Evolutionary conservation across 2,329 filamentous ascomycete species (phyloP).

Genomic region (Epichloe bromicola): DNA sequence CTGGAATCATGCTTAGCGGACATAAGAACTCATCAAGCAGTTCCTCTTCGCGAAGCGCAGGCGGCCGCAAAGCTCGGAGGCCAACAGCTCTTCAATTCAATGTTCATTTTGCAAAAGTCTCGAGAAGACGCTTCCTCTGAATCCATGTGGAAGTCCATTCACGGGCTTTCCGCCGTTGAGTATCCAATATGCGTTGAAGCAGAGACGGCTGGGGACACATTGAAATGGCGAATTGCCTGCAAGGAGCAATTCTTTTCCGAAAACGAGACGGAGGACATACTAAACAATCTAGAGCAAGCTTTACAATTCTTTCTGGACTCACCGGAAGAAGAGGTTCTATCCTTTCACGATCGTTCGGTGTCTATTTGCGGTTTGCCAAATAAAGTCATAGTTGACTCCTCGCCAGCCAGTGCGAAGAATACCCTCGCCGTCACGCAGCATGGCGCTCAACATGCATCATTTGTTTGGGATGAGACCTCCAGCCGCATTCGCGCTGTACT

Average conservation of each 20-base stretch:
- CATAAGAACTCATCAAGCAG: constrained; percentile 61
- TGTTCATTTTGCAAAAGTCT: constrained; percentile 41
- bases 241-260: constrained; percentile 41
- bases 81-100: constrained; percentile 36
- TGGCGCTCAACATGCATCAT: not conserved
- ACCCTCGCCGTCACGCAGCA: not conserved
- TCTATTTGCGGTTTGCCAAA: constrained; percentile 52
- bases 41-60: constrained; percentile 60
- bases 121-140: constrained; percentile 1
- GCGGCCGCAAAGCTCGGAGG: constrained; percentile 23
- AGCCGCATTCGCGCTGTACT: constrained; percentile 33
- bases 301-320: constrained; percentile 41
- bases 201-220: constrained; percentile 40
- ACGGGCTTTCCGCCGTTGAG: constrained; percentile 56
- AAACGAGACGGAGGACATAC: constrained; percentile 32
- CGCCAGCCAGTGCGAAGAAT: not conserved
- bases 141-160: constrained; percentile 47
- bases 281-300: constrained; percentile 46
- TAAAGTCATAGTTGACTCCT: not conserved
- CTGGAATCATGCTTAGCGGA: constrained; percentile 57
- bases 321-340: constrained; percentile 37
- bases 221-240: constrained; percentile 63
- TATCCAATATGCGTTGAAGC: constrained; percentile 76
- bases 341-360: constrained; percentile 36
- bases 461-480: constrained; percentile 23